Evolutionary conservation across 805 yeast genomes (phyloP), one percentile per base, ranked within the genome.

Genomic region (Suhomyces sp.): DNA sequence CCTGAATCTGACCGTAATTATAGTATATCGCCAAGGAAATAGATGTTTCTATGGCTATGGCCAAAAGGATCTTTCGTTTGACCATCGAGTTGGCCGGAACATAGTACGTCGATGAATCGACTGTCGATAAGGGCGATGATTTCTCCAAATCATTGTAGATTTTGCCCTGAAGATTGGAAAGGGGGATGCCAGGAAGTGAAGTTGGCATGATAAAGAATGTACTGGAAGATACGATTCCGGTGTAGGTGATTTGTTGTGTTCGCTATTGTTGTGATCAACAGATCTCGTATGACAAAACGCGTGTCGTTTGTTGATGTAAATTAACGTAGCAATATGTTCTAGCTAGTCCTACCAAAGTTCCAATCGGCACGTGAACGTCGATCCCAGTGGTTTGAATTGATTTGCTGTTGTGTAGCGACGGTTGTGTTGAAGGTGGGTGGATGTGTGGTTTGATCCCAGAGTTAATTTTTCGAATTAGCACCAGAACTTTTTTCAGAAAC

Each of bases 11-110:
- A 10, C 49, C 60, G 40, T 66, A 68, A 24, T 60, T 50, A 39
- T 35, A 47, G 42, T 65, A 63, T 13, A 65, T 42, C 15, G 44
- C 29, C 16, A 51, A n/a, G 5, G 65, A 53, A 6, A 57, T 33
- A 9, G 50, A 19, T 5, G 51, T 24, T 37, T 67, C 71, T 15
- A 52, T 31, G 4, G 57, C 10, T n/a, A 66, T 37, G 28, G 47
- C 47, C 3, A 53, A 12, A 3, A 51, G 28, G 13, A 61, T 48
- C 43, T 48, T 44, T 22, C 32, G 15, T 24, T 31, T 36, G 17
- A 19, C 18, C 12, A 17, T 11, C 23, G 14, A 4, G 25, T 24
- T 13, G 14, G 33, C 11, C n/a, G 25, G 24, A 14, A 22, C 13
- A 19, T 22, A 13, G 19, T 17, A 20, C 4, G 36, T 22, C 10